Evolutionary conservation across 202 grass and related monocot genomes (phyloP).

Genomic region (Alloteropsis angusta): DNA sequence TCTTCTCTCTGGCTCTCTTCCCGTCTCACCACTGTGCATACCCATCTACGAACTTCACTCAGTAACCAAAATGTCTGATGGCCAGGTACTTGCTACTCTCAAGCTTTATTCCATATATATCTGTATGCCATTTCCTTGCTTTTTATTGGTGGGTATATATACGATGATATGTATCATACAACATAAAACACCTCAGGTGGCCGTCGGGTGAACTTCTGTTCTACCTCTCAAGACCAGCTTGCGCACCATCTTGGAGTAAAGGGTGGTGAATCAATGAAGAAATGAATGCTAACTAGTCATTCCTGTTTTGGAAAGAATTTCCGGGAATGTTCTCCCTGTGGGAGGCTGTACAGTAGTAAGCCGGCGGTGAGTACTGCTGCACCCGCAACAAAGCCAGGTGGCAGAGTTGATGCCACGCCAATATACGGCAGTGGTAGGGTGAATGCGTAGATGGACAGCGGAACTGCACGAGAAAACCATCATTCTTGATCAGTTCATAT

Average conservation of each 20-base stretch:
- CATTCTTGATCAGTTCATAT: conserved; percentile 12
- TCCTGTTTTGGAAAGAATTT: conserved; percentile 23
- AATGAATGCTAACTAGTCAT: conserved; percentile 16
- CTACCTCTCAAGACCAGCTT: conserved; percentile 32
- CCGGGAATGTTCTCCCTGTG: conserved; percentile 26
- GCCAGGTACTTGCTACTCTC: conserved; percentile 6
- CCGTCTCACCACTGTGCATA: conserved; percentile 21
- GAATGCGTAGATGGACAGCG: conserved; percentile 90
- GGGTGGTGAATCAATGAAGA: not conserved
- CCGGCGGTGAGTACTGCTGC: conserved; percentile 59
- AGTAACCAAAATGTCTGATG: conserved; percentile 1
- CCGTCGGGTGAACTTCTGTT: conserved; percentile 53
- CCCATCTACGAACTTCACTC: conserved; percentile 17
- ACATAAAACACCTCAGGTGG: conserved; percentile 3
- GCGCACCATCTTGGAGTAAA: conserved; percentile 17
- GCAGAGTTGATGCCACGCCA: conserved; percentile 62
- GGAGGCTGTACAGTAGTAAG: conserved; percentile 62
- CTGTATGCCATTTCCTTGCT: not conserved
- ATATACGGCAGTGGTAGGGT: conserved; percentile 92
- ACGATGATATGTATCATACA: conserved; percentile 20
- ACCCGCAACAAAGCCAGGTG: conserved; percentile 68
- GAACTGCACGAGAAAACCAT: conserved; percentile 58
- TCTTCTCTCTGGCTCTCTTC: conserved; percentile 43
- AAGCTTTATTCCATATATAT: conserved; percentile 13
- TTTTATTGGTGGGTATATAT: conserved; percentile 31